Evolutionary conservation across 345 rosid genomes (phyloP), one percentile per base, ranked within the genome.

Genomic region (Microthlaspi erraticum): DNA sequence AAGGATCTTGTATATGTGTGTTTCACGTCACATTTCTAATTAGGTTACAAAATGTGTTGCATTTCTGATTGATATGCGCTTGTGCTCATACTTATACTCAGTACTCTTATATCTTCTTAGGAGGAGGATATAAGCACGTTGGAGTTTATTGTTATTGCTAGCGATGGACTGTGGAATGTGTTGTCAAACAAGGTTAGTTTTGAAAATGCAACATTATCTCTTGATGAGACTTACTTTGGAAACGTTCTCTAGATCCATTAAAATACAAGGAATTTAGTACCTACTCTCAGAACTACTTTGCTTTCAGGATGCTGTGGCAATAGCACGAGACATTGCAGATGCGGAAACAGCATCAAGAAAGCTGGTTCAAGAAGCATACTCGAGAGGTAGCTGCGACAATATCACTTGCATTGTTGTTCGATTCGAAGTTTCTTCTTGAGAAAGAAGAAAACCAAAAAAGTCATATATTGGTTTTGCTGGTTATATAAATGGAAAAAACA

Each of bases 121-220:
- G 98, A 89, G 74, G 86, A 85, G 55, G 73, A 91, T 66, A 90
- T 91, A 79, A 83, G 83, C 81, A 83, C 93, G 7, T 88, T 91
- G n/a, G 98, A 93, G 77, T 91, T 93, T 75, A 93, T 94, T 68
- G 83, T 94, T 63, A 95, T 94, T 78, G 98, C 99, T 20, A 94
- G 98, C 52, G 98, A 94, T 83, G 99, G 99, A 70, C 73, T 91
- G 39, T 94, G 99, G 98, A 96, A 94, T 77, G 99, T 94, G 60
- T 89, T 94, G 39, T 76, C 96, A 53, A 94, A 94, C 70, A 88
- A 89, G 95, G 77, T 76, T 17, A 18, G 67, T 29, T 23, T 51
- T 39, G 23, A 14, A 38, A 37, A 14, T 42, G 20, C 36, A 53
- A 53, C 46, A 68, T 32, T 32, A 7, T 50, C 44, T 51, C 26